These are phyloP conservation scores for Debaryomyces nepalensis DNA, from an alignment of 1,139 yeast genomes.

Conservation along the genomic window DNA sequence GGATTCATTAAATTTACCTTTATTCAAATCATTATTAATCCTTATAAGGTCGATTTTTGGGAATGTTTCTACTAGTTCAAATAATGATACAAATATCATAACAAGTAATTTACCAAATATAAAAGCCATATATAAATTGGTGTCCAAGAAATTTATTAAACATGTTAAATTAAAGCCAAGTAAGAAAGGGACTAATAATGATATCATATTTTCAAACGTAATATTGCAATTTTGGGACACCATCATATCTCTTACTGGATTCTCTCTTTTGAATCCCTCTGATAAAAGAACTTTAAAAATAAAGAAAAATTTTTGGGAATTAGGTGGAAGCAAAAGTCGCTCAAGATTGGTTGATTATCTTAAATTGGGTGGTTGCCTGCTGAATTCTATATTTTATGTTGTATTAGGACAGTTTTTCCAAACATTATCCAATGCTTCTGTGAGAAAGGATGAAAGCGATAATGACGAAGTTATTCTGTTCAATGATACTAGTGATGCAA, in stretches of 20 bases:
- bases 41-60: constrained; percentile 32
- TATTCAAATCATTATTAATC: constrained; percentile 50
- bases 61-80: constrained; percentile 15
- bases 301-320: constrained; percentile 56
- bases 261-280: constrained; percentile 19
- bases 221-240: constrained; percentile 56
- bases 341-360: constrained; percentile 50
- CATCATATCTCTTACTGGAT: constrained; percentile 44
- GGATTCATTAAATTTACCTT: constrained; percentile 43
- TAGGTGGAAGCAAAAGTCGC: constrained; percentile 48
- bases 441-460: constrained; percentile 14
- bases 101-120: constrained; percentile 21
- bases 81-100: constrained; percentile 14
- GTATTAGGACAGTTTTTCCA: constrained; percentile 29
- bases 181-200: constrained; percentile 26
- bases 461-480: constrained; percentile 26
- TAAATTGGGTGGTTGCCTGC: constrained; percentile 56
- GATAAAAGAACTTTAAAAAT: constrained; percentile 28
- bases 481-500: constrained; percentile 24
- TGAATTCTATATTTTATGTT: constrained; percentile 53
- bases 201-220: constrained; percentile 47
- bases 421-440: constrained; percentile 19
- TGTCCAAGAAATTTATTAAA: constrained; percentile 56
- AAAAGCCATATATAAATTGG: constrained; percentile 43
- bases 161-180: constrained; percentile 48